phyloP scores from a whole-genome alignment of 768 basidiomycete species.

The Gelatoporia subvermispora region DNA sequence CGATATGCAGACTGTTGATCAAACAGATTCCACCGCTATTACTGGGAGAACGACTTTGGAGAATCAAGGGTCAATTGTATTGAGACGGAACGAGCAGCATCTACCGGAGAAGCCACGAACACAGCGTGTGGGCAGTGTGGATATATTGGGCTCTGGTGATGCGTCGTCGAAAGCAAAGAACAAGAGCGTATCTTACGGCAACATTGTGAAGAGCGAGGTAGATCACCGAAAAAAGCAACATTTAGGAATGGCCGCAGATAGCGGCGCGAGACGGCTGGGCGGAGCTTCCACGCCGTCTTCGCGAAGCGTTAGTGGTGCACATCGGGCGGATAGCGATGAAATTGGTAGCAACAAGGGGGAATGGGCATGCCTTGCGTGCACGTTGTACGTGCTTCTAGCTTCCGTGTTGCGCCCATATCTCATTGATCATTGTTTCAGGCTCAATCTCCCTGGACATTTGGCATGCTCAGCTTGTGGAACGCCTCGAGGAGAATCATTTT shows the following conservation, averaged over 20 bases:
- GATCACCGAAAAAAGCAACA: conserved; percentile 40
- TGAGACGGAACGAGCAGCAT: too few species aligned
- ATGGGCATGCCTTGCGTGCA: conserved; percentile 61
- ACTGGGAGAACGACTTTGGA: not conserved
- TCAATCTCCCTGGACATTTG: conserved; percentile 48
- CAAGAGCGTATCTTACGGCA: conserved; percentile 14
- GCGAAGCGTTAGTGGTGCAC: not conserved
- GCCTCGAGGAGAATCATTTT: conserved; percentile 37
- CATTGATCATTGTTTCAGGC: conserved; percentile 26
- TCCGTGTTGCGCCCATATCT: not conserved
- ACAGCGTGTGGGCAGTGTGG: not conserved
- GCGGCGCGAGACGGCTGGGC: conserved; percentile 12
- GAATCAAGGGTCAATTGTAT: not conserved
- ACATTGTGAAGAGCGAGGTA: conserved; percentile 33
- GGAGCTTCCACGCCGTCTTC: not conserved
- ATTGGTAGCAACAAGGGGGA: too few species aligned
- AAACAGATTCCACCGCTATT: conserved; percentile 5
- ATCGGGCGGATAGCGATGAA: too few species aligned
- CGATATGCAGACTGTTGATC: conserved; percentile 4
- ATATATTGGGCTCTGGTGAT: not conserved
- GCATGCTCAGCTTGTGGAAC: conserved; percentile 62
- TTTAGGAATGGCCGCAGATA: conserved; percentile 32
- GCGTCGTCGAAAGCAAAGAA: not conserved
- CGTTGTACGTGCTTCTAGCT: conserved; percentile 43
- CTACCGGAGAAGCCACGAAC: too few species aligned